Evolutionary conservation across 495 filamentous ascomycete genomes (phyloP), one percentile per base, ranked within the genome.

Genomic region (Aspergillus heteromorphus): DNA sequence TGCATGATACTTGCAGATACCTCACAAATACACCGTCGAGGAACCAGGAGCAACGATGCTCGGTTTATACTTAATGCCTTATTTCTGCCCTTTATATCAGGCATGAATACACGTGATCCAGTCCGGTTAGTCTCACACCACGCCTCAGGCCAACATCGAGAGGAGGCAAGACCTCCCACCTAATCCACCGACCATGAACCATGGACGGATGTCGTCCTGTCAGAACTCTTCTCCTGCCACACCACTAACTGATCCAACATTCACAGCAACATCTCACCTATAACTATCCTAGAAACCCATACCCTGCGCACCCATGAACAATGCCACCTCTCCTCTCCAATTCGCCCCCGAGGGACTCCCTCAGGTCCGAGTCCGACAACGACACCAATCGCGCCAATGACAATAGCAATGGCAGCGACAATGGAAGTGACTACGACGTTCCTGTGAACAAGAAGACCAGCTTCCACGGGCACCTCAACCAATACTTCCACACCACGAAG

Each of bases 401-500:
- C 18, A 27, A 25, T 40, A 30, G 36, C 21, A 4, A n/a, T 13
- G 18, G 19, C 19, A 6, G 49, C 13, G 8, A 14, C 19, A 47
- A 55, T 19, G 49, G 58, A 1, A 38, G n/a, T 5, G 34, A 38
- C 7, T 51, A 62, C 3, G 64, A 71, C 40, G 60, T 73, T 19
- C 68, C 73, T 21, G 65, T 73, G 41, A 68, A 72, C 56, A 70
- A 63, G 48, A 53, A 50, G 9, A 67, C 72, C 9, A 85, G 68
- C 55, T 87, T 88, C 56, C 63, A 77, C 27, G 82, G 83, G 34
- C 71, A 70, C 16, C 69, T 88, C 29, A 74, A 80, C 31, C 67
- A 66, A 65, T 68, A 66, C 52, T 58, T 72, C 4, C 73, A 76
- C 45, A 36, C 61, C 16, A 50, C 59, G 11, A 58, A 64, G 11